phyloP scores from a whole-genome alignment of 352 stramenopile genomes.

The Phytophthora rubi region DNA sequence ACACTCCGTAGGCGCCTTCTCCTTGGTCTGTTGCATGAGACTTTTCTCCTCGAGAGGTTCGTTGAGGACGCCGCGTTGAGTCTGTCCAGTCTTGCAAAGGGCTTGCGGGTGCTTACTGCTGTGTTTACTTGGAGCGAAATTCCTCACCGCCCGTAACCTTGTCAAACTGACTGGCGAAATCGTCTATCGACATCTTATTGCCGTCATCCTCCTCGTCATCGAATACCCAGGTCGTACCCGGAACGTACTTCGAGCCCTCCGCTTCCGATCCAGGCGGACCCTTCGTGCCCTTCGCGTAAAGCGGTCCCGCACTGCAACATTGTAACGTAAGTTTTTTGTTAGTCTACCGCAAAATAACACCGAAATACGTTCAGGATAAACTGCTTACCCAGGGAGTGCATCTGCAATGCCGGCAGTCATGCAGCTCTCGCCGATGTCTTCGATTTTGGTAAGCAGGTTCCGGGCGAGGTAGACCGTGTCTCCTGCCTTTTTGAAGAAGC shows the following conservation, averaged over 20 bases:
- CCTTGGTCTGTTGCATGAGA: constrained; percentile 25
- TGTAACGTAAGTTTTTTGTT: not conserved
- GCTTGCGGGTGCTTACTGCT: constrained; percentile 11
- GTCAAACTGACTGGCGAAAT: constrained; percentile 90
- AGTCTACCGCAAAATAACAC: not conserved
- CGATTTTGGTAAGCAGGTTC: constrained; percentile 76
- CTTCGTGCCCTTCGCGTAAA: constrained; percentile 87
- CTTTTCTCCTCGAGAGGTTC: constrained; percentile 24
- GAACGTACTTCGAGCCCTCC: constrained; percentile 85
- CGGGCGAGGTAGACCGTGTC: constrained; percentile 70
- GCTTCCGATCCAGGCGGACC: constrained; percentile 60
- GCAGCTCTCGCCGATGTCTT: constrained; percentile 90
- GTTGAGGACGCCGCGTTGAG: constrained; percentile 21
- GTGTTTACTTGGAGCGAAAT: constrained; percentile 80
- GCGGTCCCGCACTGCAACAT: constrained; percentile 62
- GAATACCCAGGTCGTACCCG: constrained; percentile 90
- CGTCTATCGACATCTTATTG: constrained; percentile 84
- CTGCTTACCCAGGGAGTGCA: constrained; percentile 73
- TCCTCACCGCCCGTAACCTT: constrained; percentile 87
- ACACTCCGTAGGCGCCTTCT: constrained; percentile 19
- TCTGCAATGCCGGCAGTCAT: constrained; percentile 87
- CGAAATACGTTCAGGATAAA: not conserved
- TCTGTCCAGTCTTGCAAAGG: constrained; percentile 16
- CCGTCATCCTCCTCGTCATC: constrained; percentile 83
- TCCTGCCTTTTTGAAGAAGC: constrained; percentile 90